A percentile compares a stretch with the other conserved stretches of the same genome.
Evolutionary conservation across 2,329 filamentous ascomycete genomes (phyloP).

Genomic region (Aspergillus niger): DNA sequence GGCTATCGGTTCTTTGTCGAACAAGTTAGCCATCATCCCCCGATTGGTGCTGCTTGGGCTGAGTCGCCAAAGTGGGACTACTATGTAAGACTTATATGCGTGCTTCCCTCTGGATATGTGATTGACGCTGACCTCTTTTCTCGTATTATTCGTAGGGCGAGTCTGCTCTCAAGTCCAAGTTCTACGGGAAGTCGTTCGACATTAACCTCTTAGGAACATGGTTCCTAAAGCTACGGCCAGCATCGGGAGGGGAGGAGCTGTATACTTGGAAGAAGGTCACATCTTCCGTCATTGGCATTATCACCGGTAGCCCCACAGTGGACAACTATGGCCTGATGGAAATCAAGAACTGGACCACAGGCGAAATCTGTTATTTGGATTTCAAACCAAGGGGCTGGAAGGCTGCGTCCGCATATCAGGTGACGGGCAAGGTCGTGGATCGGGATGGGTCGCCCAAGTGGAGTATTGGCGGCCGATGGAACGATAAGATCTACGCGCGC

Average conservation of each 20-base stretch:
- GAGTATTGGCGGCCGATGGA: constrained; percentile 93
- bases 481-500: constrained; percentile 93
- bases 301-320: constrained; percentile 93
- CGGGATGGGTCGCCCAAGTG: constrained; percentile 77
- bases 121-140: neutral
- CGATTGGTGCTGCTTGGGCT: constrained; percentile 88
- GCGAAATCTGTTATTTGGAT: constrained; percentile 83
- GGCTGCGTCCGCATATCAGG: constrained; percentile 84
- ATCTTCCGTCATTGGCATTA: constrained; percentile 95
- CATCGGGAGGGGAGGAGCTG: constrained; percentile 74
- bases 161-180: constrained; percentile 92
- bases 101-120: neutral
- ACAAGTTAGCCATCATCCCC: constrained; percentile 96
- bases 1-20: constrained; percentile 98
- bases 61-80: constrained; percentile 96
- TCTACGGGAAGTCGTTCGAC: constrained; percentile 96
- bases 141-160: constrained; percentile 67
- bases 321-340: constrained; percentile 98
- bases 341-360: constrained; percentile 95
- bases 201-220: constrained; percentile 95
- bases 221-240: constrained; percentile 84
- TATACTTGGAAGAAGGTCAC: constrained; percentile 99
- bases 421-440: constrained; percentile 83
- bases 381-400: constrained; percentile 98
- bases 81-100: constrained; percentile 53